A percentile compares a stretch with the other conserved stretches of the same genome.
These are phyloP conservation scores for Daldinia caldariorum DNA, from an alignment of 495 filamentous ascomycete species.

Conservation along the genomic window DNA sequence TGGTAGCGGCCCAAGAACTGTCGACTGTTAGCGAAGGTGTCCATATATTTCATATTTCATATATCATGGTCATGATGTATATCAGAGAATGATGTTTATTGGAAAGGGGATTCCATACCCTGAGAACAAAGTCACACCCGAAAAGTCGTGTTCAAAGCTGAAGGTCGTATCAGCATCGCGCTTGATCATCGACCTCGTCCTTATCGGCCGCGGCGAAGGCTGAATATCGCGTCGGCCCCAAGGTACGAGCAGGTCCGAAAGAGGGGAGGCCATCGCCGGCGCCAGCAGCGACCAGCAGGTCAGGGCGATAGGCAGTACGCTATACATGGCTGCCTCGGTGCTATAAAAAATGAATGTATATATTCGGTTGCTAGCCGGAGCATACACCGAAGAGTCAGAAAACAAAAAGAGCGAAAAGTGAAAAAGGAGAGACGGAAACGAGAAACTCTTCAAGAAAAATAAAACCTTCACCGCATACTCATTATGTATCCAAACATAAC, in stretches of 20 bases:
- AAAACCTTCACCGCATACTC: slow-evolving; percentile 17
- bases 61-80: background rate
- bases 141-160: slow-evolving; percentile 32
- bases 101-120: slow-evolving; percentile 25
- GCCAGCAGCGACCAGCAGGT: slow-evolving; percentile 32
- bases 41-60: background rate
- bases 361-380: slow-evolving; percentile 24
- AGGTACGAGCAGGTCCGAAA: slow-evolving; percentile 9
- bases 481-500: slow-evolving; percentile 7
- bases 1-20: slow-evolving; percentile 23
- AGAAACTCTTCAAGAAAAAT: background rate
- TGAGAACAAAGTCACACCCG: slow-evolving; percentile 30
- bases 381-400: slow-evolving; percentile 14
- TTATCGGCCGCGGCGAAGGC: slow-evolving; percentile 7
- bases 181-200: slow-evolving; percentile 21
- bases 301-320: slow-evolving; percentile 16
- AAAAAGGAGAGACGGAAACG: slow-evolving; percentile 6
- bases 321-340: slow-evolving; percentile 23
- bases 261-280: slow-evolving; percentile 26
- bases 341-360: slow-evolving; percentile 17
- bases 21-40: background rate
- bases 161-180: slow-evolving; percentile 41
- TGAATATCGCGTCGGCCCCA: slow-evolving; percentile 10
- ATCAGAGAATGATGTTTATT: background rate
- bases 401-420: slow-evolving; percentile 1